Percentiles rank a stretch among this genome's conserved stretches.
These are phyloP conservation scores for Hyaloperonospora arabidopsidis DNA, from an alignment of 352 stramenopile species.

Conservation along the genomic window DNA sequence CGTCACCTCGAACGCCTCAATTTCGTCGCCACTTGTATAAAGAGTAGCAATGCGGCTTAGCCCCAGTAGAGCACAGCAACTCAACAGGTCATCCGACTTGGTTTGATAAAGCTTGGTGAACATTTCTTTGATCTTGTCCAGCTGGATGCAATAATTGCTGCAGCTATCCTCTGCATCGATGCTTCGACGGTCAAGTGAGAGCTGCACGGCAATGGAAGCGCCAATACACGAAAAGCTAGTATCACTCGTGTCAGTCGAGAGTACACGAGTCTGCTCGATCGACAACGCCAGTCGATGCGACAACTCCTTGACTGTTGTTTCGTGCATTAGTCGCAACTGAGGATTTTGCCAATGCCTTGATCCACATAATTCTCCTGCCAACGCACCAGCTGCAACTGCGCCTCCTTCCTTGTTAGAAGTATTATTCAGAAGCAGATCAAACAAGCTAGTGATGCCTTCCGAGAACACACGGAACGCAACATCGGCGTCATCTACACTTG, in stretches of 20 bases:
- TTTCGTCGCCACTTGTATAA: slow-evolving; percentile 16
- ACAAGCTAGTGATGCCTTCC: slow-evolving; percentile 20
- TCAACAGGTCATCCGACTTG: slow-evolving; percentile 16
- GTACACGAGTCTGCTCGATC: slow-evolving; percentile 37
- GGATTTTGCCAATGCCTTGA: slow-evolving; percentile 31
- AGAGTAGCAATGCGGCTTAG: slow-evolving; percentile 26
- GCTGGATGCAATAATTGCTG: slow-evolving; percentile 11
- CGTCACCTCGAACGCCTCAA: slow-evolving; percentile 16
- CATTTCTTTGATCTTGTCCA: slow-evolving; percentile 22
- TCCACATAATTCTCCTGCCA: slow-evolving; percentile 32
- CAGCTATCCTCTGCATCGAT: slow-evolving; percentile 20
- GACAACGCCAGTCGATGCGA: slow-evolving; percentile 20
- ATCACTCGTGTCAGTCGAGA: slow-evolving; percentile 16
- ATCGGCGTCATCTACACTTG: slow-evolving; percentile 30
- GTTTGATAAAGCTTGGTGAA: slow-evolving; percentile 18
- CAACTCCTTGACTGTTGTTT: slow-evolving; percentile 21
- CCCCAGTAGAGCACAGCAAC: slow-evolving; percentile 18
- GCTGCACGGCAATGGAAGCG: slow-evolving; percentile 28
- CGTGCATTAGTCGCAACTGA: slow-evolving; percentile 20
- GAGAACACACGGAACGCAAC: slow-evolving; percentile 35
- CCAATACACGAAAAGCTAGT: slow-evolving; percentile 15
- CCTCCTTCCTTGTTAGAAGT: slow-evolving; percentile 16
- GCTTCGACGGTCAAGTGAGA: slow-evolving; percentile 26
- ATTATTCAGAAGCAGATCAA: slow-evolving; percentile 14
- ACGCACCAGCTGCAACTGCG: slow-evolving; percentile 28